Evolutionary conservation across 2,329 filamentous ascomycete genomes (phyloP).

Genomic region (Xylariaceae sp.): DNA sequence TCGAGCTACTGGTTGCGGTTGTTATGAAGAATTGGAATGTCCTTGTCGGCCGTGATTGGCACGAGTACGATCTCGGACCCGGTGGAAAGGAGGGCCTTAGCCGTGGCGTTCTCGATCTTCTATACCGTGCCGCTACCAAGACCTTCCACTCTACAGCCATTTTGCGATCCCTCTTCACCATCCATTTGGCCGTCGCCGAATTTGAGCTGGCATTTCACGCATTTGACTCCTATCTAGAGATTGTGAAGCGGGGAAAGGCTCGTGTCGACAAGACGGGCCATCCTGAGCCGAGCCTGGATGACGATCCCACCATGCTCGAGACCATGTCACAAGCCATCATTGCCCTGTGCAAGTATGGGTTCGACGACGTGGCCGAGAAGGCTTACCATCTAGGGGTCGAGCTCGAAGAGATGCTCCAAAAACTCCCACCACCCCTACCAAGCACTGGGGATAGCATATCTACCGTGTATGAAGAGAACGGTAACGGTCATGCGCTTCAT

Average conservation of each 20-base stretch:
- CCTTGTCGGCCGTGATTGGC: constrained; percentile 74
- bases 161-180: constrained; percentile 76
- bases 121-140: constrained; percentile 87
- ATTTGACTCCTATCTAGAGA: constrained; percentile 85
- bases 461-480: constrained; percentile 31
- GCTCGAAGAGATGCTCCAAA: constrained; percentile 70
- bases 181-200: constrained; percentile 82
- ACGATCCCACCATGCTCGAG: constrained; percentile 68
- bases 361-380: constrained; percentile 68
- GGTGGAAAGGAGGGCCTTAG: constrained; percentile 73
- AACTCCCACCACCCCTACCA: constrained; percentile 38
- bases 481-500: constrained; percentile 31
- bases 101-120: constrained; percentile 72
- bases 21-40: constrained; percentile 82
- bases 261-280: constrained; percentile 74
- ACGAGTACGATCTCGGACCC: constrained; percentile 71
- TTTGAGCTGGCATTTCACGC: constrained; percentile 89
- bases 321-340: constrained; percentile 77
- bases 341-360: constrained; percentile 77
- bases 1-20: constrained; percentile 75
- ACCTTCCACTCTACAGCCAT: constrained; percentile 94
- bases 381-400: constrained; percentile 65
- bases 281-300: constrained; percentile 65
- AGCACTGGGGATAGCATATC: constrained; percentile 26
- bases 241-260: constrained; percentile 79